Percentiles rank a stretch among this genome's conserved stretches.
These are phyloP conservation scores for Paraphaeosphaeria sporulosa DNA, from an alignment of 2,329 filamentous ascomycete species.

Conservation along the genomic window DNA sequence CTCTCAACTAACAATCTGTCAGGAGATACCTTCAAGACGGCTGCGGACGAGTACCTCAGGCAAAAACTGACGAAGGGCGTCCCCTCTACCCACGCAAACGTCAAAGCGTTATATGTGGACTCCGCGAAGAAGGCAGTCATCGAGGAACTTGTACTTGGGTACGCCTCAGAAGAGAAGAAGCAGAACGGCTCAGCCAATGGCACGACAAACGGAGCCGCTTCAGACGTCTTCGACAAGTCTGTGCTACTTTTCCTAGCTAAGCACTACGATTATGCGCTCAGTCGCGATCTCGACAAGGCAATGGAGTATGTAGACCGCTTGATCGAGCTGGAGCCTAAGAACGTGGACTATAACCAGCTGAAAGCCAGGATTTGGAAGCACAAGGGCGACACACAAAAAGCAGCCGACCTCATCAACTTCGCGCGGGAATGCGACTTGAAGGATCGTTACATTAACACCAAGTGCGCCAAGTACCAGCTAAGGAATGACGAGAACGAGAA, in stretches of 20 bases:
- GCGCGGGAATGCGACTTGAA: slow-evolving; percentile 85
- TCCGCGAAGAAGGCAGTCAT: slow-evolving; percentile 78
- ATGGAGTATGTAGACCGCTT: slow-evolving; percentile 83
- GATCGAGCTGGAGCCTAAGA: slow-evolving; percentile 78
- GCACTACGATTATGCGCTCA: slow-evolving; percentile 93
- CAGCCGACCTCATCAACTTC: slow-evolving; percentile 85
- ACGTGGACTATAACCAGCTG: slow-evolving; percentile 92
- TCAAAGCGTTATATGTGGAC: slow-evolving; percentile 90
- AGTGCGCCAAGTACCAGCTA: slow-evolving; percentile 95
- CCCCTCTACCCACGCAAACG: slow-evolving; percentile 93
- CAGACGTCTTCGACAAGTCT: slow-evolving; percentile 72
- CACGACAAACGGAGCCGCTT: slow-evolving; percentile 60
- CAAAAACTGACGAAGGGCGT: slow-evolving; percentile 91
- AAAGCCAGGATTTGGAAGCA: slow-evolving; percentile 97
- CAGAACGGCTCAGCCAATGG: slow-evolving; percentile 58
- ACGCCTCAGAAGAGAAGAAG: slow-evolving; percentile 67
- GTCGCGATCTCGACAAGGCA: slow-evolving; percentile 83
- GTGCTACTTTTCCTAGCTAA: slow-evolving; percentile 94
- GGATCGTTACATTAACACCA: slow-evolving; percentile 98
- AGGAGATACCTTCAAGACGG: slow-evolving; percentile 81
- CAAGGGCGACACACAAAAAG: slow-evolving; percentile 77
- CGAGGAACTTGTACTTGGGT: slow-evolving; percentile 78
- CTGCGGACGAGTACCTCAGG: slow-evolving; percentile 80
- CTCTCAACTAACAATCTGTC: slow-evolving; percentile 14
- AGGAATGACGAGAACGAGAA: slow-evolving; percentile 89